phyloP scores from a whole-genome alignment of 306 rosid genomes.

The Fagus crenata region DNA sequence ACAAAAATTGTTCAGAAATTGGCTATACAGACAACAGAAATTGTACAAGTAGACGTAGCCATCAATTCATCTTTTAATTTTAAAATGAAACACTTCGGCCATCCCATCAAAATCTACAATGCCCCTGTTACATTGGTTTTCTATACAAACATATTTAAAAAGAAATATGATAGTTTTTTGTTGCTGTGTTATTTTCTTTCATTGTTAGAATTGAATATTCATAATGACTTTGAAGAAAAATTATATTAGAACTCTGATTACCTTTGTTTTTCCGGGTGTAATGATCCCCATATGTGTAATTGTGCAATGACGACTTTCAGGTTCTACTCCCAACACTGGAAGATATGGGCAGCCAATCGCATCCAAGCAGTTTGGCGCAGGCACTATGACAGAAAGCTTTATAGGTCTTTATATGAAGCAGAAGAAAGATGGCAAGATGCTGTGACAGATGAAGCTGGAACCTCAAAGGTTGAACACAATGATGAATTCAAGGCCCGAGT shows the following conservation, averaged over 20 bases:
- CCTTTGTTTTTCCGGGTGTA: too few species aligned
- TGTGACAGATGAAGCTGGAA: slow-evolving; percentile 38
- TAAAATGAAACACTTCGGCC: neutral
- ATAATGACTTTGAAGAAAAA: too few species aligned
- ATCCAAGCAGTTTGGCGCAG: slow-evolving; percentile 80
- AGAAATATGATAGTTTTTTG: neutral
- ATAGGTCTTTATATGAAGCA: slow-evolving; percentile 46
- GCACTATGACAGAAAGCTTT: slow-evolving; percentile 51
- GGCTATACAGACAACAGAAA: too few species aligned
- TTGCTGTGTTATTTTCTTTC: too few species aligned
- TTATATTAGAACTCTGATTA: too few species aligned
- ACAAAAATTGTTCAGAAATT: too few species aligned
- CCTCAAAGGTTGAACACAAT: slow-evolving; percentile 56
- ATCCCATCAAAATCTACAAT: slow-evolving; percentile 4
- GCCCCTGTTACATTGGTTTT: neutral
- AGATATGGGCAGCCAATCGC: slow-evolving; percentile 63
- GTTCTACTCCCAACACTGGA: slow-evolving; percentile 68
- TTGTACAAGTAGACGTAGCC: too few species aligned
- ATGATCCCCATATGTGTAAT: too few species aligned
- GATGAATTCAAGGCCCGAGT: slow-evolving; percentile 3
- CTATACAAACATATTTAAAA: neutral
- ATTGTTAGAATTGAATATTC: too few species aligned
- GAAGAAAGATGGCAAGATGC: slow-evolving; percentile 61
- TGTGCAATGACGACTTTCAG: slow-evolving; percentile 15
- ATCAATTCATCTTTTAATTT: too few species aligned